phyloP scores from a whole-genome alignment of 805 yeast species.

The Osmozyma mogii region DNA sequence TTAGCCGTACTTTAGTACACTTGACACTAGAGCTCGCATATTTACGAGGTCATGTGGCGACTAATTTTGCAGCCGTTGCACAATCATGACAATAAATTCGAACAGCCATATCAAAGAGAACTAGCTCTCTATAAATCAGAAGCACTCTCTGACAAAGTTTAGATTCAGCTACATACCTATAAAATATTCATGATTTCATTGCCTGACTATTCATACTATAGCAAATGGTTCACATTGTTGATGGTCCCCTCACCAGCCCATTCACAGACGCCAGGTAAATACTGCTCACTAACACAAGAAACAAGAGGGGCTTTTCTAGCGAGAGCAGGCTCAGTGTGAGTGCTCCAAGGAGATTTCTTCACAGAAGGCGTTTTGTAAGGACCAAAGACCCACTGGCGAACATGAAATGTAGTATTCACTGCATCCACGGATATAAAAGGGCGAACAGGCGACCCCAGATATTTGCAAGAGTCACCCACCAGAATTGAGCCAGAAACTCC shows the following conservation, averaged over 20 bases:
- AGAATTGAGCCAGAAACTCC: neutral
- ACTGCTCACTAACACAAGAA: constrained; percentile 9
- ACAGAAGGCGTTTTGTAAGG: neutral
- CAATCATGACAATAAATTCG: neutral
- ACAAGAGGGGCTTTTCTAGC: constrained; percentile 6
- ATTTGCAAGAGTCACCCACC: constrained; percentile 5
- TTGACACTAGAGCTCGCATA: too few relatives aligned
- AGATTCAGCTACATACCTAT: too few relatives aligned
- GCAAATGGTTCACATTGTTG: neutral
- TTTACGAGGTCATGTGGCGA: too few relatives aligned
- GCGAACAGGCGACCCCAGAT: constrained; percentile 3
- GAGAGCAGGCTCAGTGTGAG: constrained; percentile 2
- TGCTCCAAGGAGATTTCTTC: constrained; percentile 4
- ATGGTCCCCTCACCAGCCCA: constrained; percentile 6
- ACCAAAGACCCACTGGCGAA: constrained; percentile 7
- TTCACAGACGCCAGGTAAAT: constrained; percentile 7
- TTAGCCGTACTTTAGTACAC: too few relatives aligned
- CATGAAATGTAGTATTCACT: constrained; percentile 1
- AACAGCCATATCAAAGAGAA: too few relatives aligned
- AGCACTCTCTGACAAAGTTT: too few relatives aligned
- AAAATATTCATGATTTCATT: neutral
- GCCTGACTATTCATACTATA: neutral
- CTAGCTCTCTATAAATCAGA: too few relatives aligned
- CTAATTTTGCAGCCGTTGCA: neutral
- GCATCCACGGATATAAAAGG: constrained; percentile 8